Evolutionary conservation across 129 eudicot species (phyloP), one percentile per base, ranked within the genome.

Genomic region (Rutidosis leptorrhynchoides): DNA sequence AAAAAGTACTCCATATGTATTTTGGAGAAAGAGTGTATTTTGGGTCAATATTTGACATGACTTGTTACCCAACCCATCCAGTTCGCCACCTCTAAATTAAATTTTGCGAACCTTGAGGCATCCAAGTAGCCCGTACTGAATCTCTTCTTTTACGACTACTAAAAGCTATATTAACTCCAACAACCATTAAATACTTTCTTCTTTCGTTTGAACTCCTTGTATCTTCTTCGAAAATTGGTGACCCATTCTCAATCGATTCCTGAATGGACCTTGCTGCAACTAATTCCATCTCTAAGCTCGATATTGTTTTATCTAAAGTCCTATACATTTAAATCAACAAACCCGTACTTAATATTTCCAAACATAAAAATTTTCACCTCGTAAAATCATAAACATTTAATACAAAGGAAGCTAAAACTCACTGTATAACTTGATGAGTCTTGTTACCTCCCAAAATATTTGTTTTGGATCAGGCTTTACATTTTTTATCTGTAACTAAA

Each of bases 81-180:
- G n/a, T 23, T 55, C 4, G 15, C 60, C 32, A 21, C 16, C 16
- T 55, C 32, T 23, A 10, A 22, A 25, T 43, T 26, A 6, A 54
- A 30, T 19, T 54, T 42, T 59, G 62, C 43, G 51, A 69, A 86
- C 97, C 97, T 90, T 90, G 97, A 15, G 95, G 95, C 97, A 90
- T 86, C 97, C 97, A 90, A 11, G 97, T 90, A 33, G 90, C 81
- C 27, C 97, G 95, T 55, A 90, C 86, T 15, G 97, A 87, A 78
- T 90, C 97, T 79, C 97, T 82, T 81, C 97, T 84, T 79, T 87
- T 90, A 6, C 97, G 77, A 69, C 97, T 90, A 68, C 97, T 90
- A 75, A 90, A 90, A 62, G 97, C 97, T 6, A 95, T 87, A 73
- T 90, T 87, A 20, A 90, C 77, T 64, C 97, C 97, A 27, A 90